Evolutionary conservation across 306 rosid genomes (phyloP).

Genomic region (Dryas alaskensis): DNA sequence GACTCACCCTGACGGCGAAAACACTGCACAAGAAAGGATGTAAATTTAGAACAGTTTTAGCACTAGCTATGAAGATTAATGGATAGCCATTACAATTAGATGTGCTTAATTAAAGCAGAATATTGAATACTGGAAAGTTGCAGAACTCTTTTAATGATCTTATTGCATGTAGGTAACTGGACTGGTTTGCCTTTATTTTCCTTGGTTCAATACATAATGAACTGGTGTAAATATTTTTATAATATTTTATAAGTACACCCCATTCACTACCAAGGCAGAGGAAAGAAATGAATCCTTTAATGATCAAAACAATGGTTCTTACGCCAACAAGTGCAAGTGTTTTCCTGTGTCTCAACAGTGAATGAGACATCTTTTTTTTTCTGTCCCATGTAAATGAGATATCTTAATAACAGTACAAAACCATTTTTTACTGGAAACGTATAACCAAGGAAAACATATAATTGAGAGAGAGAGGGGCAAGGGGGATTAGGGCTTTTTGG

Average conservation of each 20-base stretch:
- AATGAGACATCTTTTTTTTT: not conserved
- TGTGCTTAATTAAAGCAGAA: not conserved
- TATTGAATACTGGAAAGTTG: not conserved
- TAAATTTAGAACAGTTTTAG: constrained; percentile 5
- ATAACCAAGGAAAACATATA: too few species aligned
- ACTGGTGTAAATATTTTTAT: not conserved
- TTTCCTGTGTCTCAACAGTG: constrained; percentile 11
- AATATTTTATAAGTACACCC: too few species aligned
- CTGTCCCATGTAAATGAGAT: not conserved
- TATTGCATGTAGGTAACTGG: constrained; percentile 6
- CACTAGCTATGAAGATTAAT: constrained; percentile 3
- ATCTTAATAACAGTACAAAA: not conserved
- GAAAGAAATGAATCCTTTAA: not conserved
- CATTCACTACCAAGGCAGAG: not conserved
- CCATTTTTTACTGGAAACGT: not conserved
- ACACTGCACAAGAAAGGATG: constrained; percentile 62
- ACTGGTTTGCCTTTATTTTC: not conserved
- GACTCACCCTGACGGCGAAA: constrained; percentile 96
- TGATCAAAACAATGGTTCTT: not conserved
- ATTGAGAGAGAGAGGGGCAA: too few species aligned
- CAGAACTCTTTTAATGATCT: too few species aligned
- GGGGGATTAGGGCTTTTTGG: not conserved
- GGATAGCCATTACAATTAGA: not conserved
- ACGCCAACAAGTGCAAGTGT: not conserved
- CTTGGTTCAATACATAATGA: not conserved